These are phyloP conservation scores for Casaregolazyma suthepensis DNA, from an alignment of 1,139 yeast species.

Conservation along the genomic window DNA sequence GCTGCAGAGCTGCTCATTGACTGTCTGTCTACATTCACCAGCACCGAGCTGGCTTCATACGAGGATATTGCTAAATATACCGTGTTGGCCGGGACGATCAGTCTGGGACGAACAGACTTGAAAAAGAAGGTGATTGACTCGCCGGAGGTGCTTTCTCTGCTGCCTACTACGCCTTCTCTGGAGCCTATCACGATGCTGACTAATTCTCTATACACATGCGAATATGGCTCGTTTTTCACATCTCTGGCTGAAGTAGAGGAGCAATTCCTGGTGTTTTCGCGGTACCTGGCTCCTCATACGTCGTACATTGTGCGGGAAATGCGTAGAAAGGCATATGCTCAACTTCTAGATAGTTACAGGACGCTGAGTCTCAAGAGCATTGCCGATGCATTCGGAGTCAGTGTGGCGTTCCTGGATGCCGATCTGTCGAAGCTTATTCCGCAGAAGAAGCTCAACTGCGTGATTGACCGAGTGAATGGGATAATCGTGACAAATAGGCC, in stretches of 20 bases:
- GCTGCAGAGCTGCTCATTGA: slow-evolving; percentile 83
- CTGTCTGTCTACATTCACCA: slow-evolving; percentile 90
- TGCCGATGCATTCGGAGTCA: slow-evolving; percentile 91
- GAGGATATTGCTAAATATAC: slow-evolving; percentile 89
- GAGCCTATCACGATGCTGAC: slow-evolving; percentile 82
- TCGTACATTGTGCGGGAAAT: slow-evolving; percentile 83
- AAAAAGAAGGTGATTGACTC: slow-evolving; percentile 84
- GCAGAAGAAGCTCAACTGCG: slow-evolving; percentile 87
- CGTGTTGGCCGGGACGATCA: slow-evolving; percentile 74
- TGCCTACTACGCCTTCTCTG: slow-evolving; percentile 63
- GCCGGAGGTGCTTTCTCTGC: slow-evolving; percentile 82
- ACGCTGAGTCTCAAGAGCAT: slow-evolving; percentile 82
- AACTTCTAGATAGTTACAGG: slow-evolving; percentile 88
- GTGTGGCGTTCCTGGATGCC: slow-evolving; percentile 64
- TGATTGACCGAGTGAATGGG: slow-evolving; percentile 92
- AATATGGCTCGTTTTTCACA: slow-evolving; percentile 75
- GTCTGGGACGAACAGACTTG: slow-evolving; percentile 77
- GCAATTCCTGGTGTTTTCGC: slow-evolving; percentile 62
- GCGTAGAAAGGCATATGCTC: slow-evolving; percentile 94
- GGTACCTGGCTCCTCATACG: slow-evolving; percentile 73
- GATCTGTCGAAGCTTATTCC: slow-evolving; percentile 91
- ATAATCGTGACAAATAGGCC: slow-evolving; percentile 94
- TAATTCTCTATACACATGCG: slow-evolving; percentile 83
- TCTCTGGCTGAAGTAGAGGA: slow-evolving; percentile 75
- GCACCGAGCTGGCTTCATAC: slow-evolving; percentile 86